These are phyloP conservation scores for Ascochyta lentis DNA, from an alignment of 2,329 filamentous ascomycete species.

Conservation along the genomic window DNA sequence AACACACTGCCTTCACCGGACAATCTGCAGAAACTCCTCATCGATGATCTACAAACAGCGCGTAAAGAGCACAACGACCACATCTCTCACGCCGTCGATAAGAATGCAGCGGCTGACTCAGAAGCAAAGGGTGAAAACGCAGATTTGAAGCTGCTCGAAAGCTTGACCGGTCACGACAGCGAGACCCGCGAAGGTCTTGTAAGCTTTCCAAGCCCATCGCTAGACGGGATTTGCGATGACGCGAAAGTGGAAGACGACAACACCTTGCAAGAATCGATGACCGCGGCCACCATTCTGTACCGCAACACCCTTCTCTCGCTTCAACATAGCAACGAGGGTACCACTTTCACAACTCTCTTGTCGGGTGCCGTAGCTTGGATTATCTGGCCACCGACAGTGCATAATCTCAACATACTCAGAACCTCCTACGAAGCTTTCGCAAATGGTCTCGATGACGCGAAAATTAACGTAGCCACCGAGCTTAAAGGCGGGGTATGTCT, in stretches of 20 bases:
- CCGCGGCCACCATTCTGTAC: constrained; percentile 14
- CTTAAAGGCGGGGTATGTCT: constrained; percentile 27
- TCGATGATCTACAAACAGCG: neutral
- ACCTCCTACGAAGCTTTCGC: constrained; percentile 15
- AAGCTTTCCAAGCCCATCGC: constrained; percentile 16
- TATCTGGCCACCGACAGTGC: constrained; percentile 30
- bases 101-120: neutral
- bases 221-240: constrained; percentile 15
- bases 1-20: constrained; percentile 7
- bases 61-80: neutral
- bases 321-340: constrained; percentile 28
- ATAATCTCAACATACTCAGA: constrained; percentile 22
- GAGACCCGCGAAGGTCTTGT: neutral
- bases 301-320: constrained; percentile 12
- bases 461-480: neutral
- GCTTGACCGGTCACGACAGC: neutral
- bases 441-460: neutral
- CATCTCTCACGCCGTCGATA: neutral
- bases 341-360: constrained; percentile 22
- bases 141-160: neutral
- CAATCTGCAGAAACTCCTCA: constrained; percentile 14
- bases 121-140: neutral
- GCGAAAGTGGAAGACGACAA: constrained; percentile 1
- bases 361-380: constrained; percentile 27
- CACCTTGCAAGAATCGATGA: constrained; percentile 8